Conservation (phyloP, 1,139 yeast genomes). For the Yamadazyma diddensiae region DNA sequence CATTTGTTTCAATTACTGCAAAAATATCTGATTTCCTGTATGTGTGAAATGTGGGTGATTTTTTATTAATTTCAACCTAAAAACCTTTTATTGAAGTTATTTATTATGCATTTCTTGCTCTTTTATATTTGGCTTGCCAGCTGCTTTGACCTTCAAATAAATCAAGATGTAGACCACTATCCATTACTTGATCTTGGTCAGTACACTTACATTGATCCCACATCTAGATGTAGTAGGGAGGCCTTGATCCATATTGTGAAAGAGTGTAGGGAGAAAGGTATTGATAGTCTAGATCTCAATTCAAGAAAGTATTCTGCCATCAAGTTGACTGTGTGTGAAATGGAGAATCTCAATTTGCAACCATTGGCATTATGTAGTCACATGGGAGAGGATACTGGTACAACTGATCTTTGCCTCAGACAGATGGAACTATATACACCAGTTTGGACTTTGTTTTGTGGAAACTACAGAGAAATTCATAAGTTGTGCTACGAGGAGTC, state of each 20-base stretch:
- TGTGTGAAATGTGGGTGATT: background rate
- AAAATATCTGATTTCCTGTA: constrained; percentile 1
- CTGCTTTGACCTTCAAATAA: background rate
- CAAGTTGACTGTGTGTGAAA: constrained; percentile 53
- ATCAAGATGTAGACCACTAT: background rate
- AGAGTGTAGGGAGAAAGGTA: constrained; percentile 27
- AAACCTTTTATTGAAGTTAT: background rate
- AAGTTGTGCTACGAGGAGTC: constrained; percentile 50
- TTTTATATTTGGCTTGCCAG: background rate
- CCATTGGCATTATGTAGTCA: constrained; percentile 39
- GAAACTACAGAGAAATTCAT: constrained; percentile 49
- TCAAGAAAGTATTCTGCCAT: constrained; percentile 42
- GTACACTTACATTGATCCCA: constrained; percentile 6
- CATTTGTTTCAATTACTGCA: constrained; percentile 9
- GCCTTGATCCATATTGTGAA: constrained; percentile 27
- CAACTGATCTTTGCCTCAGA: constrained; percentile 32
- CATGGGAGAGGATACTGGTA: constrained; percentile 10
- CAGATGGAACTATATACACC: constrained; percentile 45
- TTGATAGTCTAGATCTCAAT: constrained; percentile 27
- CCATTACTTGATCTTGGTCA: constrained; percentile 5
- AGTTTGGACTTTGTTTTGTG: constrained; percentile 62
- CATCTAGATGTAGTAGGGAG: constrained; percentile 20
- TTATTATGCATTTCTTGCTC: background rate
- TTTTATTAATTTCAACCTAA: background rate
- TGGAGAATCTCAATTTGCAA: constrained; percentile 38